phyloP scores from a whole-genome alignment of 2,329 filamentous ascomycete species.

The Stachybotrys chartarum region DNA sequence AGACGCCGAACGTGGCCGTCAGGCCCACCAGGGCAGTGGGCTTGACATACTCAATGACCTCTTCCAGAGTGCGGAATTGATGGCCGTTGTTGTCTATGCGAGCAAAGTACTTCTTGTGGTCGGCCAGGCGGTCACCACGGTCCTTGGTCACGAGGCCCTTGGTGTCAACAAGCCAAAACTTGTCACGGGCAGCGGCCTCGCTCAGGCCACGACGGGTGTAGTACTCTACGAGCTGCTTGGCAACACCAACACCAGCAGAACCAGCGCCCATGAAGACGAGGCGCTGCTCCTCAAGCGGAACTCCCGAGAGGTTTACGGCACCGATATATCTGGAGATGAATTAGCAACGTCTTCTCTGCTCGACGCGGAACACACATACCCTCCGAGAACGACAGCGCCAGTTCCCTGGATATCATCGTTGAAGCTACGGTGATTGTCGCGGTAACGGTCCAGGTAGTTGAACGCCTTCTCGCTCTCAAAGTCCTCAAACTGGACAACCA shows the following conservation, averaged over 20 bases:
- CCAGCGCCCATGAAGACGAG: conserved; percentile 96
- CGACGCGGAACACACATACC: conserved; percentile 38
- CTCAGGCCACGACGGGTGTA: conserved; percentile 88
- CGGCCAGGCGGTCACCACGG: conserved; percentile 86
- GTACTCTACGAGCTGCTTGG: conserved; percentile 95
- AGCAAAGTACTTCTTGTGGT: conserved; percentile 75
- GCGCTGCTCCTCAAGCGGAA: conserved; percentile 82
- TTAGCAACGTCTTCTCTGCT: conserved; percentile 36
- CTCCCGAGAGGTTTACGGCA: conserved; percentile 75
- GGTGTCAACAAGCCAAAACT: conserved; percentile 97
- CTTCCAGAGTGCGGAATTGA: conserved; percentile 73
- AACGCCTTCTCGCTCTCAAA: conserved; percentile 93
- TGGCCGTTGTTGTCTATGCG: conserved; percentile 57
- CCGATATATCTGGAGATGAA: conserved; percentile 49
- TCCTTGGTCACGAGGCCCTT: conserved; percentile 91
- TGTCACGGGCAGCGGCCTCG: conserved; percentile 77
- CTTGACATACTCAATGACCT: conserved; percentile 91
- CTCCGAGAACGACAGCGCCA: conserved; percentile 86
- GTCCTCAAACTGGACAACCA: conserved; percentile 89
- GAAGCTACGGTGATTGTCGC: conserved; percentile 86
- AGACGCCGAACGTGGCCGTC: conserved; percentile 88
- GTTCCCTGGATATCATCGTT: conserved; percentile 99
- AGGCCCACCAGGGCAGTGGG: conserved; percentile 92
- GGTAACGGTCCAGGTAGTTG: conserved; percentile 85
- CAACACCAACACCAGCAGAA: conserved; percentile 92